A percentile compares a stretch with the other conserved stretches of the same genome.
Evolutionary conservation across 345 rosid genomes (phyloP).

Genomic region (Erysimum cheiranthoides): DNA sequence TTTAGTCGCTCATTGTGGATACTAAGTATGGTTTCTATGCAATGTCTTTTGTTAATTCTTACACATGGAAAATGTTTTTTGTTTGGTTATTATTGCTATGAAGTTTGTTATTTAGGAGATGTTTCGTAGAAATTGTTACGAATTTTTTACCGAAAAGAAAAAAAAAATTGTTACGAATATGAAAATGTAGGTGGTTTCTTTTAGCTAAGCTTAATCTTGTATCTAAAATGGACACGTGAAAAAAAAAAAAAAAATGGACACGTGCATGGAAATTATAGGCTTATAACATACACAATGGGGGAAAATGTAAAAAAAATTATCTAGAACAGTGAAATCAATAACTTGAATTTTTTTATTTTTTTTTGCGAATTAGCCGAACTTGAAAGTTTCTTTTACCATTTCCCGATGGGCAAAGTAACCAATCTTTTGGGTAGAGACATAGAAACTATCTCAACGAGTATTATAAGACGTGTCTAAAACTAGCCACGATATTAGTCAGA

Average conservation of each 20-base stretch:
- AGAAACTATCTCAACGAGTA: not conserved
- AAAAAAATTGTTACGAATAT: too few relatives aligned
- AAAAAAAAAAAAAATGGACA: too few relatives aligned
- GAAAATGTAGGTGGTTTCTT: not conserved
- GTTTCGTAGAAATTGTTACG: too few relatives aligned
- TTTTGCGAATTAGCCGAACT: too few relatives aligned
- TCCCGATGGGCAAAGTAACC: not conserved
- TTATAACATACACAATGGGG: too few relatives aligned
- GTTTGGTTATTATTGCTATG: not conserved
- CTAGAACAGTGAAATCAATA: too few relatives aligned
- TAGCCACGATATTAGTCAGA: constrained; percentile 6
- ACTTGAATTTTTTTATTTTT: too few relatives aligned
- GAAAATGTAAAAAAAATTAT: too few relatives aligned
- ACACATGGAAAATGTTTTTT: not conserved
- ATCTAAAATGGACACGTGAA: not conserved
- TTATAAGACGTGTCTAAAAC: not conserved
- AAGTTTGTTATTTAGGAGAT: constrained; percentile 9
- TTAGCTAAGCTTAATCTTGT: not conserved
- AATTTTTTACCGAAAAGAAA: too few relatives aligned
- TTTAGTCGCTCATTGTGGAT: constrained; percentile 29
- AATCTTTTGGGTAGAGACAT: not conserved
- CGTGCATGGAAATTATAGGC: too few relatives aligned
- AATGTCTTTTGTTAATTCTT: constrained; percentile 15
- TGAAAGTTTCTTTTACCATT: not conserved
- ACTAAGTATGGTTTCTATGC: constrained; percentile 30